These are phyloP conservation scores for Oidiodendron maius DNA, from an alignment of 495 filamentous ascomycete species.

Conservation along the genomic window DNA sequence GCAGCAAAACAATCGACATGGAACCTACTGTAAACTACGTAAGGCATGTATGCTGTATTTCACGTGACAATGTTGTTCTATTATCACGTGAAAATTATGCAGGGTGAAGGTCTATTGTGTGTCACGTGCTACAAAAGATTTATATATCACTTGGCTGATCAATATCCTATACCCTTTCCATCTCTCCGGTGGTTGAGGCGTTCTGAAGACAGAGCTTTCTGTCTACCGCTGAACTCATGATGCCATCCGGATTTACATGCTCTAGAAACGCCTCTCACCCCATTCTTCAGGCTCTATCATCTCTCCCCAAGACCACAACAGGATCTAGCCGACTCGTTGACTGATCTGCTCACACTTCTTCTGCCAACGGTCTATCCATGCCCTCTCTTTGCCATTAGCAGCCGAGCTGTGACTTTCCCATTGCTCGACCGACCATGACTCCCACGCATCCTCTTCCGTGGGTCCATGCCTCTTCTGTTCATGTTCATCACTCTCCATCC, in stretches of 20 bases:
- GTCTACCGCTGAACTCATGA: no score
- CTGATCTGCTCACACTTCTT: conserved; percentile 1
- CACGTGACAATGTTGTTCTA: no score
- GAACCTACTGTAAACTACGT: no score
- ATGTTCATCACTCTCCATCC: conserved; percentile 3
- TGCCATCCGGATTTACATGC: background rate
- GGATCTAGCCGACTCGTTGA: background rate
- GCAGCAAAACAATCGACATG: no score
- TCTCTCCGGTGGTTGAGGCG: background rate
- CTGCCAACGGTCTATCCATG: conserved; percentile 8
- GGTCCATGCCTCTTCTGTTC: background rate
- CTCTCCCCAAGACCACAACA: background rate
- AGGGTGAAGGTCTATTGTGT: no score
- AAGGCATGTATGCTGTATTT: no score
- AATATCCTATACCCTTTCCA: background rate
- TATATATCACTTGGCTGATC: no score
- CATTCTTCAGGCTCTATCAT: background rate
- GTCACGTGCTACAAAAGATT: no score
- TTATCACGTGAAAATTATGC: no score
- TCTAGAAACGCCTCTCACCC: background rate
- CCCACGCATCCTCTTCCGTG: conserved; percentile 5
- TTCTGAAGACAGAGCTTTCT: background rate
- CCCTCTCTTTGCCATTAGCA: conserved; percentile 2
- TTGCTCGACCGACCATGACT: background rate
- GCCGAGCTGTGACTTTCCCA: conserved; percentile 6